Conservation (phyloP, 2,329 filamentous ascomycete species). For the Eutypa lata region DNA sequence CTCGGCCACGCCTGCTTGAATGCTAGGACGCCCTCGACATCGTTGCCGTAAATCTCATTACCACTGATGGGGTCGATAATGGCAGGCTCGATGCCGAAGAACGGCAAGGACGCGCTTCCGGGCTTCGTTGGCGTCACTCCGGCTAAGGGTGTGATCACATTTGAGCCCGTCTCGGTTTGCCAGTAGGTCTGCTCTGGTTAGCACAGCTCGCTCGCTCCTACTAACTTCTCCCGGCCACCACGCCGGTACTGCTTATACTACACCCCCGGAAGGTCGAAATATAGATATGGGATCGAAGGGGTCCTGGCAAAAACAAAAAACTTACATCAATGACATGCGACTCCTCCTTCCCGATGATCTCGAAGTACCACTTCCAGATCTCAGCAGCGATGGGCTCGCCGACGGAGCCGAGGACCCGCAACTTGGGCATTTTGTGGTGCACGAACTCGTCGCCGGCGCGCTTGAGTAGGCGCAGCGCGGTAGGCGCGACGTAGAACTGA, state of each 20-base stretch:
- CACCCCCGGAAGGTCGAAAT: no score
- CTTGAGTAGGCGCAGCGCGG: constrained; percentile 88
- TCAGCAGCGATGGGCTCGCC: constrained; percentile 97
- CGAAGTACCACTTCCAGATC: constrained; percentile 99
- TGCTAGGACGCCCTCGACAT: constrained; percentile 93
- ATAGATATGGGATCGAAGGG: no score
- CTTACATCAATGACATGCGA: constrained; percentile 91
- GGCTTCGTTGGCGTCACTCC: constrained; percentile 96
- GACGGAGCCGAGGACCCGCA: constrained; percentile 89
- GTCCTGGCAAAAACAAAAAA: constrained; percentile 23
- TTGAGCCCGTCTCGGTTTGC: constrained; percentile 98
- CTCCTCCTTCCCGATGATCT: constrained; percentile 89
- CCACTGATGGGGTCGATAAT: constrained; percentile 97
- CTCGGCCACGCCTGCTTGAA: constrained; percentile 99
- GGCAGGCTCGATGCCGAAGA: constrained; percentile 96
- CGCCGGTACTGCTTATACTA: no score
- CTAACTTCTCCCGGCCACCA: no score
- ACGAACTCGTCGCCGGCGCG: constrained; percentile 92
- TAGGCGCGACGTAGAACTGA: constrained; percentile 97
- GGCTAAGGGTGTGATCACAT: constrained; percentile 90
- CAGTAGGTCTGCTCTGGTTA: constrained; percentile 77
- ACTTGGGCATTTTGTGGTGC: constrained; percentile 81
- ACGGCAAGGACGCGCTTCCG: constrained; percentile 90
- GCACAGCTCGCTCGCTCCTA: constrained; percentile 4
- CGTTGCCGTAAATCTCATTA: constrained; percentile 89